Percentiles rank a stretch among this genome's conserved stretches.
phyloP scores from a whole-genome alignment of 2,329 filamentous ascomycete genomes.

The Orbilia brochopaga region DNA sequence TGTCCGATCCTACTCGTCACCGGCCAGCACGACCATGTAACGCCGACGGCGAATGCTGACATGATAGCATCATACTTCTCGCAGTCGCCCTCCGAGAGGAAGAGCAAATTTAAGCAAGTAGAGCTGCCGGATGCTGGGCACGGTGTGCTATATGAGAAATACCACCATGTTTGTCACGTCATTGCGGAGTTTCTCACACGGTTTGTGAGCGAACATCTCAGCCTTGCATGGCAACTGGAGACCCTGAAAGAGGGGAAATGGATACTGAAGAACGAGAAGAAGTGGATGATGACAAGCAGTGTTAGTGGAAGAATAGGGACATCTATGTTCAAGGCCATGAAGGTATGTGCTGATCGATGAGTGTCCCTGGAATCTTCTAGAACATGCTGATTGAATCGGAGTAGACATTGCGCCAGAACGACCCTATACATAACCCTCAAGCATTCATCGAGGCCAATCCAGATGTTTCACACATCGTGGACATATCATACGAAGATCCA shows the following conservation, averaged over 20 bases:
- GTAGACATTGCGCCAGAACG: slow-evolving; percentile 90
- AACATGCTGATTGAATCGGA: background rate
- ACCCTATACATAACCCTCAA: slow-evolving; percentile 76
- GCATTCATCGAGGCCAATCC: slow-evolving; percentile 73
- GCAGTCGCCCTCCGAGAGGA: slow-evolving; percentile 24
- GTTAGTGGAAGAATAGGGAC: slow-evolving; percentile 79
- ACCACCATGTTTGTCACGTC: slow-evolving; percentile 66
- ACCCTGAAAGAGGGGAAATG: slow-evolving; percentile 91
- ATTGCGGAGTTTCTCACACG: slow-evolving; percentile 80
- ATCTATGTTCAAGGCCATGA: slow-evolving; percentile 58
- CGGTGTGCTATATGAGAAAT: slow-evolving; percentile 79
- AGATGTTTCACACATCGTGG: slow-evolving; percentile 69
- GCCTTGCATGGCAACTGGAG: slow-evolving; percentile 87
- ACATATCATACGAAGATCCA: slow-evolving; percentile 88
- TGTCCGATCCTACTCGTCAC: slow-evolving; percentile 79
- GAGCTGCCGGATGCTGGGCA: slow-evolving; percentile 62
- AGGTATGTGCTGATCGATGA: slow-evolving; percentile 13
- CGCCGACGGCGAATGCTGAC: slow-evolving; percentile 72
- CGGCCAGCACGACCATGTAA: slow-evolving; percentile 77
- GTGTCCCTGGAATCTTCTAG: background rate
- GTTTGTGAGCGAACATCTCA: slow-evolving; percentile 77
- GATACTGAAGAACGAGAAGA: slow-evolving; percentile 94
- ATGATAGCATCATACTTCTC: slow-evolving; percentile 64
- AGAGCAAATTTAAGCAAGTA: slow-evolving; percentile 53
- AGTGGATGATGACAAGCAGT: slow-evolving; percentile 81